Percentiles rank a stretch among this genome's conserved stretches.
phyloP scores from a whole-genome alignment of 345 rosid species.

The Capsella bursapastoris region DNA sequence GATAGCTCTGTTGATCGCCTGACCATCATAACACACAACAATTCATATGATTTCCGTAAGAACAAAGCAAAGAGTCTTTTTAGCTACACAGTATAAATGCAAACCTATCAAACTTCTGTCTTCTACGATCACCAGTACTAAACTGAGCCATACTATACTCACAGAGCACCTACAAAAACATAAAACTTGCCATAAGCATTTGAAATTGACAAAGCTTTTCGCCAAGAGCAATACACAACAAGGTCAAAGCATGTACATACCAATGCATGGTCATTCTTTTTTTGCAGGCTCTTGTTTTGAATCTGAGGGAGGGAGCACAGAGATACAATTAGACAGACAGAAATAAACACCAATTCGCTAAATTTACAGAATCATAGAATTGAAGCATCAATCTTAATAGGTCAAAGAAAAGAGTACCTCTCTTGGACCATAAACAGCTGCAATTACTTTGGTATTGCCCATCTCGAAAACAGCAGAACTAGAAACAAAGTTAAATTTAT shows the following conservation, averaged over 20 bases:
- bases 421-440: slow-evolving; percentile 96
- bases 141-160: slow-evolving; percentile 98
- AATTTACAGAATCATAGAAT: neutral
- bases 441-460: slow-evolving; percentile 96
- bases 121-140: slow-evolving; percentile 91
- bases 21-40: slow-evolving; percentile 25
- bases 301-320: slow-evolving; percentile 49
- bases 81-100: neutral
- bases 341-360: neutral
- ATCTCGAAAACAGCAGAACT: slow-evolving; percentile 94
- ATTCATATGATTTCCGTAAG: slow-evolving; percentile 2
- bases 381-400: slow-evolving; percentile 16
- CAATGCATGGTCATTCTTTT: slow-evolving; percentile 69
- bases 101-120: slow-evolving; percentile 87
- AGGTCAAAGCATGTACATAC: slow-evolving; percentile 44
- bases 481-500: neutral
- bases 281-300: slow-evolving; percentile 79
- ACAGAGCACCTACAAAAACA: slow-evolving; percentile 64
- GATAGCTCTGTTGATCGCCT: slow-evolving; percentile 98
- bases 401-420: slow-evolving; percentile 55
- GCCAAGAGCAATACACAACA: neutral
- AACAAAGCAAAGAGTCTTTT: slow-evolving; percentile 7
- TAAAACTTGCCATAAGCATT: neutral
- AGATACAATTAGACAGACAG: neutral
- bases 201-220: neutral